A percentile compares a stretch with the other conserved stretches of the same genome.
phyloP scores from a whole-genome alignment of 352 stramenopile genomes.

The Globisporangium viniferum region DNA sequence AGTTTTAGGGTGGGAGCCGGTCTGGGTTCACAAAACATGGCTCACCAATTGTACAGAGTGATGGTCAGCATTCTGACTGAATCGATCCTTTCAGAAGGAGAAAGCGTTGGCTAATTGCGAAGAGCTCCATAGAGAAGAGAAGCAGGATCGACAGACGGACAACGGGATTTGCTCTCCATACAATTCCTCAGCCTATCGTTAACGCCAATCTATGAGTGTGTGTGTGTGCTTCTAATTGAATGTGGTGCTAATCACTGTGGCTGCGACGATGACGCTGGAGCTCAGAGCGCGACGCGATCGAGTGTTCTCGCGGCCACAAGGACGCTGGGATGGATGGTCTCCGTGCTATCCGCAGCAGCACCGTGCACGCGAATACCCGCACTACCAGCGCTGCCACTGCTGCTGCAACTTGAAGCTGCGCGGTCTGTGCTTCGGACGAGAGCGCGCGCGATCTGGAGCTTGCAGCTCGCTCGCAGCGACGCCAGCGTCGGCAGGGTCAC shows the following conservation, averaged over 20 bases:
- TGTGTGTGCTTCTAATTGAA: not conserved
- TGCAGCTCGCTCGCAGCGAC: constrained; percentile 9
- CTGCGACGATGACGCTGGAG: not conserved
- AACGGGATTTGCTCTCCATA: not conserved
- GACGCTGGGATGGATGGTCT: not conserved
- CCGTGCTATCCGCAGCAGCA: not conserved
- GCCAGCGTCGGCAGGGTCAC: constrained; percentile 10
- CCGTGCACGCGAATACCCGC: constrained; percentile 1
- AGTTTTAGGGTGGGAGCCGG: not conserved
- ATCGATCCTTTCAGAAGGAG: no score
- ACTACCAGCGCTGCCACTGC: constrained; percentile 5
- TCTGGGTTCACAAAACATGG: not conserved
- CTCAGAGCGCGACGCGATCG: constrained; percentile 36
- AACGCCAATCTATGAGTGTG: not conserved
- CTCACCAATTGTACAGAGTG: not conserved
- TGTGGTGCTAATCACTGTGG: not conserved
- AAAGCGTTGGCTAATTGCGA: constrained; percentile 6
- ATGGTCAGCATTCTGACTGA: not conserved
- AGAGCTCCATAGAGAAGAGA: constrained; percentile 6
- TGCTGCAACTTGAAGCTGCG: constrained; percentile 15
- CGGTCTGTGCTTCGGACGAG: constrained; percentile 8
- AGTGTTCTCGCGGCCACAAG: constrained; percentile 22
- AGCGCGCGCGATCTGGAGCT: constrained; percentile 1
- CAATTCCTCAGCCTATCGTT: not conserved
- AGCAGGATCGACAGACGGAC: not conserved